phyloP scores from a whole-genome alignment of 2,329 filamentous ascomycete species.

The Penicillium italicum region DNA sequence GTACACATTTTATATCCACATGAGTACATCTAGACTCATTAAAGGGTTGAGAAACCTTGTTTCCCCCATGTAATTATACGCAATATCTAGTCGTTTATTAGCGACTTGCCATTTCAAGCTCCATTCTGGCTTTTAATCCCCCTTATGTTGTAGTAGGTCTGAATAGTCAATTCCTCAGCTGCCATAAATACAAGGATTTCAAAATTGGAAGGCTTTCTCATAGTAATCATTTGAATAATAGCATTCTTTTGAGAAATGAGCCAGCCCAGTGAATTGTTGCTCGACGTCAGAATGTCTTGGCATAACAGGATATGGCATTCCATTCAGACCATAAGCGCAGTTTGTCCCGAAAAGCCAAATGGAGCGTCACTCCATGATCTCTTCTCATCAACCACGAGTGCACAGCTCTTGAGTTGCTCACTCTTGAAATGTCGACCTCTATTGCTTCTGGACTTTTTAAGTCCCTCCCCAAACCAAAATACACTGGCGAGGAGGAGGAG shows the following conservation, averaged over 20 bases:
- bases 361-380: conserved; percentile 17
- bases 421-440: conserved; percentile 55
- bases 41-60: not conserved
- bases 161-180: too few species aligned
- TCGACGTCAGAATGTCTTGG: conserved; percentile 8
- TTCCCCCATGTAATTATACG: conserved; percentile 18
- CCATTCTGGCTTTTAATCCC: not conserved
- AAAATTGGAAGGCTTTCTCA: not conserved
- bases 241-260: not conserved
- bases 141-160: not conserved
- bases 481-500: conserved; percentile 85
- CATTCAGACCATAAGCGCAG: conserved; percentile 13
- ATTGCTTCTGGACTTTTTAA: conserved; percentile 69
- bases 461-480: conserved; percentile 83
- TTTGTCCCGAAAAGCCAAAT: conserved; percentile 19
- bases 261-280: not conserved
- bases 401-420: conserved; percentile 14
- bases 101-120: not conserved
- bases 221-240: not conserved
- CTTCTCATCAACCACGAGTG: conserved; percentile 18
- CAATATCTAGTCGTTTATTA: conserved; percentile 7
- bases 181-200: accelerated
- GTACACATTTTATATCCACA: conserved; percentile 32
- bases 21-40: conserved; percentile 4
- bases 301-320: not conserved